These are phyloP conservation scores for Pestalotiopsis sp. DNA, from an alignment of 2,329 filamentous ascomycete species.

Conservation along the genomic window DNA sequence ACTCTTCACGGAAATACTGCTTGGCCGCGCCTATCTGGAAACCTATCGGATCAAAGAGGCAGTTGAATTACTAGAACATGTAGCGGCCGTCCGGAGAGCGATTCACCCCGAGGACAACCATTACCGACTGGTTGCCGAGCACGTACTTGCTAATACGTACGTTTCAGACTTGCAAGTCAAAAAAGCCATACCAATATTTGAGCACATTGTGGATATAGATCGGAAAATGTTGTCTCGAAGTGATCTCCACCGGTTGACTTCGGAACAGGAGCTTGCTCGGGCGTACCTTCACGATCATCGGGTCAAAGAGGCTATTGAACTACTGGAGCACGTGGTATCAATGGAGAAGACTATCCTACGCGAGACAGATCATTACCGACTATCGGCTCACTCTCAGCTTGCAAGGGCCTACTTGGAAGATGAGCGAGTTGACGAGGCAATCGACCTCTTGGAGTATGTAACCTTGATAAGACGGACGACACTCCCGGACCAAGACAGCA, in stretches of 20 bases:
- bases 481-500: neutral
- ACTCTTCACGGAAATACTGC: neutral
- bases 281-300: conserved; percentile 19
- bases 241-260: neutral
- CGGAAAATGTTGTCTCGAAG: neutral
- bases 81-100: neutral
- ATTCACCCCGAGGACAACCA: neutral
- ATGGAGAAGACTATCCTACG: neutral
- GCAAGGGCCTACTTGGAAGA: conserved; percentile 21
- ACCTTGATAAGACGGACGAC: neutral
- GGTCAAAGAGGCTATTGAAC: conserved; percentile 15
- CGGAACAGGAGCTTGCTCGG: conserved; percentile 18
- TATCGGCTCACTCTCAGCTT: conserved; percentile 12
- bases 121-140: neutral
- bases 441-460: conserved; percentile 12
- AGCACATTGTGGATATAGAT: neutral
- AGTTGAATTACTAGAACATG: conserved; percentile 14
- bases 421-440: conserved; percentile 14
- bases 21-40: neutral
- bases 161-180: neutral
- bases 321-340: conserved; percentile 14
- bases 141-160: conserved; percentile 24
- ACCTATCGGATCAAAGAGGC: conserved; percentile 14
- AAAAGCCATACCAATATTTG: conserved; percentile 17
- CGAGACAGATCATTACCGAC: neutral